Base-by-base conservation (phyloP, 2,329 filamentous ascomycete genomes). In the Cryphonectria radicalis region DNA sequence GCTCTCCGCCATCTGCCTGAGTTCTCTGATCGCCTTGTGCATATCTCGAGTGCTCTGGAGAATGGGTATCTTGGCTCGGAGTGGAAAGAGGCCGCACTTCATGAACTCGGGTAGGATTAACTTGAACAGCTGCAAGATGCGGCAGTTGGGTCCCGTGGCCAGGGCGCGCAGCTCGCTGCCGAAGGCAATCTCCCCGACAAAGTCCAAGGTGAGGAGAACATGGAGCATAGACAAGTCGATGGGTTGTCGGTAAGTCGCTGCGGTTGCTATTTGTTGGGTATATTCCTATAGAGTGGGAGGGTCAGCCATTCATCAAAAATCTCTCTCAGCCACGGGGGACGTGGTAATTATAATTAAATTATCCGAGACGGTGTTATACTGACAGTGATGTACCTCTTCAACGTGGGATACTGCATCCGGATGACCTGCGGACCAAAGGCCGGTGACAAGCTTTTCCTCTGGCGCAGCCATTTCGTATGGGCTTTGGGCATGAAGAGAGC, bases 401-500 rank as follows among this genome's bases (percentile, higher is more conserved):
- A 22, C 25, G 43, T 65, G 28, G 63, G 42, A 14, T 65, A 50
- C 22, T 65, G 63, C 63, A 65, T 65, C 4, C 63, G 63, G 63
- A 65, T 65, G 37, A 65, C 63, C 40, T 46, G 63, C 25, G 63
- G 63, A 17, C 63, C 63, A 65, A 65, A 65, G 25, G 63, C 63
- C 17, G 63, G 63, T 28, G 63, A 65, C 25, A 65, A 13, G 42
- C 63, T 65, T 32, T 65, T 65, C 14, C 63, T 65, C 42, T 65
- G 63, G 28, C 63, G 63, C 63, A 65, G 22, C 63, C 63, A 65
- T 46, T 65, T 65, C 13, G 40, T 46, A 25, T 65, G 63, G 42
- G 40, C 63, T 22, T 65, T 65, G 37, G 63, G 63, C 63, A 65
- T 65, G 40, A 65, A 65, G n/a, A 65, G 42, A n/a, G 63, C 63